Conservation (phyloP, 2,329 filamentous ascomycete species). For the Sclerotinia spermophila region DNA sequence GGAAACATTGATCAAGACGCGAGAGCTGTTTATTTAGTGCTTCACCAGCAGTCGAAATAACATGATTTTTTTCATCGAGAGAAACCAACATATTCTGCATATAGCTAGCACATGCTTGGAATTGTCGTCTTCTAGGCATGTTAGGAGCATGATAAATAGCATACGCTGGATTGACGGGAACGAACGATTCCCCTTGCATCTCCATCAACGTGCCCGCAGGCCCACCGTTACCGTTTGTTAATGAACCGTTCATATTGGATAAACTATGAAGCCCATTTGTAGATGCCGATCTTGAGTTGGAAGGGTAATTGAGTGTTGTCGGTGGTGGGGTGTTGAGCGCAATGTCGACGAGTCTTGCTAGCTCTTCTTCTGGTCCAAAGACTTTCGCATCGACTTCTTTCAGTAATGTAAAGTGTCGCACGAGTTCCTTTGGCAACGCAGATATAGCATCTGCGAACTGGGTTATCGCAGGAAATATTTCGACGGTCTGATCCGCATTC, state of each 20-base stretch:
- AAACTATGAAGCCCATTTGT: conserved; percentile 32
- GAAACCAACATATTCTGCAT: conserved; percentile 84
- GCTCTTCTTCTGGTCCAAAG: conserved; percentile 77
- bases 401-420: conserved; percentile 89
- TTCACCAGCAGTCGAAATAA: conserved; percentile 88
- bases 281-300: conserved; percentile 30
- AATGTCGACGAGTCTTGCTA: conserved; percentile 70
- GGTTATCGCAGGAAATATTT: conserved; percentile 63
- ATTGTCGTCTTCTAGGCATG: conserved; percentile 66
- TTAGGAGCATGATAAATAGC: conserved; percentile 54
- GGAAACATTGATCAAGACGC: conserved; percentile 83
- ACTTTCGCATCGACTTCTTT: conserved; percentile 99
- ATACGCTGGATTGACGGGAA: conserved; percentile 39
- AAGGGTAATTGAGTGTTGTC: conserved; percentile 34
- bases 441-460: conserved; percentile 89
- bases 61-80: conserved; percentile 96
- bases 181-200: conserved; percentile 15
- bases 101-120: conserved; percentile 71
- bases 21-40: conserved; percentile 79
- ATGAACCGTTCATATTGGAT: conserved; percentile 31
- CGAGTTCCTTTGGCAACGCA: conserved; percentile 89
- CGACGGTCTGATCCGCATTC: conserved; percentile 52
- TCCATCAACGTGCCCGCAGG: conserved; percentile 27
- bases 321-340: conserved; percentile 53
- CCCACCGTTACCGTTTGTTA: conserved; percentile 31